Base-by-base conservation (phyloP, 2,329 filamentous ascomycete species). In the Sporothrix mexicana region DNA sequence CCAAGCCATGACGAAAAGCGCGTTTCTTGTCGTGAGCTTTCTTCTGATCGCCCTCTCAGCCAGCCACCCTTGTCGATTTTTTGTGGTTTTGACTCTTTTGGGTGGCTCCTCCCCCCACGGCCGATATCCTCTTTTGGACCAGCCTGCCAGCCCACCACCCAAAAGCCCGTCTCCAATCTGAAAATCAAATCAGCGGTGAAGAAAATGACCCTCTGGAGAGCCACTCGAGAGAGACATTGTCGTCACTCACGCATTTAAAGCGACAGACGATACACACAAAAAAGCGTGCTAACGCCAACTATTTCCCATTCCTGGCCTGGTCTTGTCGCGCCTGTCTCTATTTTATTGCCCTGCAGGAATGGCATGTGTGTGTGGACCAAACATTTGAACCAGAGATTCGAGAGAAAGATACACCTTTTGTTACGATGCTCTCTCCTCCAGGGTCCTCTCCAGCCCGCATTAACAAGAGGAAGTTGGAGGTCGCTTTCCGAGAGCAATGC, bases 171-270 rank as follows among this genome's bases (percentile, higher is more conserved):
- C 30, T 59, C 67, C 30, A 23, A 25, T 59, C 51, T 12, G 2
- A 10, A 36, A 15, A 41, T 41, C 68, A 70, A 70, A 70, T 61
- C 68, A 70, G 68, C 68, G 68, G 68, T 70, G 68, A 70, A 70
- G 68, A 59, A 70, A 49, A 6, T 5, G 43, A 36, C 23, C 43
- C 43, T 30, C 17, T 36, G 64, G 23, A 36, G 64, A 67, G 64
- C 30, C 64, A 51, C 4, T 61, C 57, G 30, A 36, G 59, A 43
- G 59, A 53, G 51, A 53, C 51, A 51, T 51, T 15, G 15, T 36
- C 30, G 30, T 6, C 30, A 7, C 30, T 36, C 30, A 36, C 30
- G 30, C 30, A 36, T 36, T 36, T 7, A 36, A 36, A 36, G 30
- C 30, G 4, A 36, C 30, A 36, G 30, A 5, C 30, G 30, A 36